These are phyloP conservation scores for Komagataella kurtzmanii DNA, from an alignment of 805 yeast genomes.

Conservation along the genomic window DNA sequence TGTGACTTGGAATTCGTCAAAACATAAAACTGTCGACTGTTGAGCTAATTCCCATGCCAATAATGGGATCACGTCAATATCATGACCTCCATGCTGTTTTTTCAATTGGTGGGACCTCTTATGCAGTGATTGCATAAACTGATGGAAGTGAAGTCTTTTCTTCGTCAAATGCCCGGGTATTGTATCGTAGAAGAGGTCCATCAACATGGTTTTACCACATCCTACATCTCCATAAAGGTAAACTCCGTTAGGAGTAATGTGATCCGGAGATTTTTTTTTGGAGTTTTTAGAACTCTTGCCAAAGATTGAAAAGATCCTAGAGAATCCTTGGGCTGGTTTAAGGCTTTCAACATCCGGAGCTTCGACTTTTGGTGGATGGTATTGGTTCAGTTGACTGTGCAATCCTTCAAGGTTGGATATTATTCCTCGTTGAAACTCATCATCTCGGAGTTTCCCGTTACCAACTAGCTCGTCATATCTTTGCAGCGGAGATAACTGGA, in stretches of 20 bases:
- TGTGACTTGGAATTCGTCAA: conserved; percentile 96
- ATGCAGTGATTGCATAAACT: conserved; percentile 91
- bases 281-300: conserved; percentile 2
- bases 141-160: conserved; percentile 84
- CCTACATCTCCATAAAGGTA: conserved; percentile 97
- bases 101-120: conserved; percentile 73
- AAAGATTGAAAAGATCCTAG: conserved; percentile 20
- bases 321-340: conserved; percentile 33
- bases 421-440: conserved; percentile 68
- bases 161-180: conserved; percentile 70
- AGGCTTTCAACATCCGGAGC: conserved; percentile 38
- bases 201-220: conserved; percentile 95
- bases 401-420: conserved; percentile 47
- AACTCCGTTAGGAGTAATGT: conserved; percentile 53
- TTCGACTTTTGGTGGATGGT: conserved; percentile 47
- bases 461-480: conserved; percentile 15
- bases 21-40: conserved; percentile 68
- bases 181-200: conserved; percentile 87
- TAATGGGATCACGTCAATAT: conserved; percentile 71
- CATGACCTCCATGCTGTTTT: conserved; percentile 48
- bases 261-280: conserved; percentile 2
- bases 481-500: conserved; percentile 13
- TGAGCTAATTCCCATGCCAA: conserved; percentile 76
- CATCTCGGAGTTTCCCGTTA: conserved; percentile 47
- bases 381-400: conserved; percentile 37